These are phyloP conservation scores for Podospora fimiseda DNA, from an alignment of 495 filamentous ascomycete genomes.

Conservation along the genomic window DNA sequence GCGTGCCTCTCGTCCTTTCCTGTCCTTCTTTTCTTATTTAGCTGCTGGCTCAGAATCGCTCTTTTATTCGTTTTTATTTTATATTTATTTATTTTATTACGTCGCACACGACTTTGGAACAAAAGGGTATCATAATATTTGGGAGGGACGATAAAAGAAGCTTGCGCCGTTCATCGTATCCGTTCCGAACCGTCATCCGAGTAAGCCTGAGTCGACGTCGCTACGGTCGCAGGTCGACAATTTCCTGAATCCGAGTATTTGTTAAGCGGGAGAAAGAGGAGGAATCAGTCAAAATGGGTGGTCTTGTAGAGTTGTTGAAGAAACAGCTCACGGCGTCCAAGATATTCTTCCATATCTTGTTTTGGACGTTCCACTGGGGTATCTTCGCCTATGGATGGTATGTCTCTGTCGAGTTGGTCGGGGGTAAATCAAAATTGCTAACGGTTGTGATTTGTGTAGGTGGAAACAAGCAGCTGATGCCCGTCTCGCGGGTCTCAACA, in stretches of 20 bases:
- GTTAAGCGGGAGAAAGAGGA: slow-evolving; percentile 15
- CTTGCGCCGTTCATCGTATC: slow-evolving; percentile 8
- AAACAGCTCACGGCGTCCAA: slow-evolving; percentile 61
- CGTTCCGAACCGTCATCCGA: slow-evolving; percentile 10
- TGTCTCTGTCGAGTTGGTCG: slow-evolving; percentile 16
- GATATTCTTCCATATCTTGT: slow-evolving; percentile 74
- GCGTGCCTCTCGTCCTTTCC: slow-evolving; percentile 31
- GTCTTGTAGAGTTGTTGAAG: slow-evolving; percentile 34
- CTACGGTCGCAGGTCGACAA: slow-evolving; percentile 49
- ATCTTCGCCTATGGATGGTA: slow-evolving; percentile 90
- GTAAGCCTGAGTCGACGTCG: slow-evolving; percentile 14
- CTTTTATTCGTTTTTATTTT: slow-evolving; percentile 32
- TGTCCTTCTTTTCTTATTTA: slow-evolving; percentile 36
- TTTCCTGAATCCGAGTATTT: slow-evolving; percentile 11
- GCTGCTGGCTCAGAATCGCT: slow-evolving; percentile 56
- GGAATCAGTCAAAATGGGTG: slow-evolving; percentile 34
- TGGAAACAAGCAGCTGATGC: slow-evolving; percentile 63
- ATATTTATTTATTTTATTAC: slow-evolving; percentile 6
- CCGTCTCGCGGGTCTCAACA: slow-evolving; percentile 71
- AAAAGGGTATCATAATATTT: background rate
- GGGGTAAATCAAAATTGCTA: slow-evolving; percentile 12
- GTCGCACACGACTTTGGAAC: slow-evolving; percentile 1
- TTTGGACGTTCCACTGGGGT: slow-evolving; percentile 75
- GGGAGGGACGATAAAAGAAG: background rate
- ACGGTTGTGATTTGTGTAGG: slow-evolving; percentile 43